These are phyloP conservation scores for Boletus sp. DNA, from an alignment of 1,284 basidiomycete genomes.

Conservation along the genomic window DNA sequence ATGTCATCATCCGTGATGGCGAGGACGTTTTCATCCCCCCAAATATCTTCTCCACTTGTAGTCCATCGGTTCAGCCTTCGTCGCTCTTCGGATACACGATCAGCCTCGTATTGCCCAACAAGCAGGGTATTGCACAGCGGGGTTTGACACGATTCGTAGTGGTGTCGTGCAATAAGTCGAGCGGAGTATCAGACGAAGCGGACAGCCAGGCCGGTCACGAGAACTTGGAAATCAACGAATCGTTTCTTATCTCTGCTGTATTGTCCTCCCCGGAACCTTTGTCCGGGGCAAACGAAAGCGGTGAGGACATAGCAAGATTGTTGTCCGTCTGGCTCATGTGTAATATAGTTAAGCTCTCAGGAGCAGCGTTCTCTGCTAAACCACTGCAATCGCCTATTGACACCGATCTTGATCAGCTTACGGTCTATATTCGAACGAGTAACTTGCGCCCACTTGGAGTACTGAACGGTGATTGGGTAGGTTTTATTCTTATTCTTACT, in stretches of 20 bases:
- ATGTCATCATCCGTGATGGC: conserved; percentile 50
- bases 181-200: neutral
- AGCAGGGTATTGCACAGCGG: conserved; percentile 61
- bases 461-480: conserved; percentile 87
- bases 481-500: conserved; percentile 23
- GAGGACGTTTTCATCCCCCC: conserved; percentile 37
- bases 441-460: conserved; percentile 75
- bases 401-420: conserved; percentile 43
- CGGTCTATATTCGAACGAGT: conserved; percentile 56
- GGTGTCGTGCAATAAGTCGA: conserved; percentile 33
- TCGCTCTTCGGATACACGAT: conserved; percentile 40
- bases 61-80: conserved; percentile 8
- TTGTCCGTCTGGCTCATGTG: conserved; percentile 2
- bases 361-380: conserved; percentile 26
- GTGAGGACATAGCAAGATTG: conserved; percentile 11
- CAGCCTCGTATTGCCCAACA: conserved; percentile 64
- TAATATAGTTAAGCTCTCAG: conserved; percentile 4
- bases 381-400: conserved; percentile 37
- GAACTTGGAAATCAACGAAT: conserved; percentile 65
- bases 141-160: conserved; percentile 62
- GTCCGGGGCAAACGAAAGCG: conserved; percentile 10
- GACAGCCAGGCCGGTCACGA: conserved; percentile 35
- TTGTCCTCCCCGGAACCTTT: conserved; percentile 16
- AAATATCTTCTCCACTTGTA: conserved; percentile 20
- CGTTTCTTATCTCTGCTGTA: conserved; percentile 52